Evolutionary conservation across 78 protist species (phyloP).

Genomic region (Cavenderia fasciculata): DNA sequence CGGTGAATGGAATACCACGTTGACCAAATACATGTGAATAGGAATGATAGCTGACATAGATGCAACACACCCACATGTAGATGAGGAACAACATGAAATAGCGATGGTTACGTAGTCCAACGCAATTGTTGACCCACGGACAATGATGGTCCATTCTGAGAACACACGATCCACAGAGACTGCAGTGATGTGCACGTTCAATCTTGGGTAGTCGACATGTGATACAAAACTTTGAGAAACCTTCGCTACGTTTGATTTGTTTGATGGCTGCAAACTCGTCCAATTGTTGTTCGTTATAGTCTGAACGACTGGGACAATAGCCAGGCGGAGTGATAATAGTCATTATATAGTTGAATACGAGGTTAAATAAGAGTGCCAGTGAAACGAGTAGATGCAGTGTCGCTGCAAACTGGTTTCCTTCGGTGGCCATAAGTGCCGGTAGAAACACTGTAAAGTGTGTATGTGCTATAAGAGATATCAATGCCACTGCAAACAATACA

Average conservation of each 20-base stretch:
- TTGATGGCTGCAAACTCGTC: conserved; percentile 5
- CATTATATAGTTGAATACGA: conserved; percentile 44
- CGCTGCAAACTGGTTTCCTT: neutral
- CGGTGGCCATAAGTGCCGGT: neutral
- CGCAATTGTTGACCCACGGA: conserved; percentile 74
- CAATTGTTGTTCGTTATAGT: conserved; percentile 16
- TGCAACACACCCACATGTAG: conserved; percentile 74
- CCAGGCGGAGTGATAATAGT: conserved; percentile 70
- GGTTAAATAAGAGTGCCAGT: conserved; percentile 20
- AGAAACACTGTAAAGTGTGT: conserved; percentile 36
- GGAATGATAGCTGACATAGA: conserved; percentile 44
- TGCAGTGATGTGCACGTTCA: conserved; percentile 90
- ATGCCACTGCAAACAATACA: conserved; percentile 22
- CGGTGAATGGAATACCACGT: conserved; percentile 25
- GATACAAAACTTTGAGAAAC: conserved; percentile 37
- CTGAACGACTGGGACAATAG: conserved; percentile 18
- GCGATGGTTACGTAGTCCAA: conserved; percentile 81
- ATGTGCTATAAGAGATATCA: conserved; percentile 23
- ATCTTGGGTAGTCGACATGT: conserved; percentile 71
- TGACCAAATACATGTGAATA: conserved; percentile 27
- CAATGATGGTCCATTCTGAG: conserved; percentile 88
- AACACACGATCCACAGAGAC: conserved; percentile 78
- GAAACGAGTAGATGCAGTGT: conserved; percentile 39
- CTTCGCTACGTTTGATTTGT: conserved; percentile 28
- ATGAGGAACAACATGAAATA: conserved; percentile 81